A percentile compares a stretch with the other conserved stretches of the same genome.
These are phyloP conservation scores for Backusella sp. DNA, from an alignment of 192 early-diverging fungal species.

Conservation along the genomic window DNA sequence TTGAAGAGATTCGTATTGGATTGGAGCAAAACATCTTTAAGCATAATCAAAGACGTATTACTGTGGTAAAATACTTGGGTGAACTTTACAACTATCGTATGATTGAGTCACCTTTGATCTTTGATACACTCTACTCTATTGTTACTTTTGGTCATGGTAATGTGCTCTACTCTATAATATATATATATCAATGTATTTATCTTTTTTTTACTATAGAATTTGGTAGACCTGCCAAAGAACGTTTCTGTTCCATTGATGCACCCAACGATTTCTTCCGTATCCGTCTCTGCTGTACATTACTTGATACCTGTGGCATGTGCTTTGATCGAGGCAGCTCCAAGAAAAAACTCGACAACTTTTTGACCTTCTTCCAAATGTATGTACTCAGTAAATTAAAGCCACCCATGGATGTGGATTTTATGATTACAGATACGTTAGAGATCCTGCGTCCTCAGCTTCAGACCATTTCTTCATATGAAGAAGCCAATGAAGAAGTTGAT, in stretches of 20 bases:
- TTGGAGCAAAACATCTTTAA: slow-evolving; percentile 89
- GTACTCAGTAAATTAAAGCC: slow-evolving; percentile 75
- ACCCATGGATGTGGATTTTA: slow-evolving; percentile 89
- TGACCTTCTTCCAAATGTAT: slow-evolving; percentile 89
- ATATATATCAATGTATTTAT: neutral
- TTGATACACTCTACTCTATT: slow-evolving; percentile 85
- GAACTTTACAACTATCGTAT: slow-evolving; percentile 92
- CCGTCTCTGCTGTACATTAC: slow-evolving; percentile 79
- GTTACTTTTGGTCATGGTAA: slow-evolving; percentile 83
- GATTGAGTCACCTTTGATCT: slow-evolving; percentile 73
- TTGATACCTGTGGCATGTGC: slow-evolving; percentile 86
- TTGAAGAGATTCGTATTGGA: slow-evolving; percentile 89
- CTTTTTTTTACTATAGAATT: slow-evolving; percentile 34
- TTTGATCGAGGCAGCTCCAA: slow-evolving; percentile 69
- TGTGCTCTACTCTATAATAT: neutral
- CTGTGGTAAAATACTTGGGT: slow-evolving; percentile 80
- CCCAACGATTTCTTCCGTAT: slow-evolving; percentile 92
- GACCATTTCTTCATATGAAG: slow-evolving; percentile 72
- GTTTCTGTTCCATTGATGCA: slow-evolving; percentile 68
- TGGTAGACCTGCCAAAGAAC: slow-evolving; percentile 52
- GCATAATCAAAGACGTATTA: slow-evolving; percentile 89
- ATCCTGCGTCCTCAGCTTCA: slow-evolving; percentile 59
- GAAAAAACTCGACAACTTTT: slow-evolving; percentile 70
- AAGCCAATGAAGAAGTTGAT: slow-evolving; percentile 71
- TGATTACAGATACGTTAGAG: slow-evolving; percentile 79